phyloP scores from a whole-genome alignment of 2,329 filamentous ascomycete species.

The Plenodomus biglobosus region DNA sequence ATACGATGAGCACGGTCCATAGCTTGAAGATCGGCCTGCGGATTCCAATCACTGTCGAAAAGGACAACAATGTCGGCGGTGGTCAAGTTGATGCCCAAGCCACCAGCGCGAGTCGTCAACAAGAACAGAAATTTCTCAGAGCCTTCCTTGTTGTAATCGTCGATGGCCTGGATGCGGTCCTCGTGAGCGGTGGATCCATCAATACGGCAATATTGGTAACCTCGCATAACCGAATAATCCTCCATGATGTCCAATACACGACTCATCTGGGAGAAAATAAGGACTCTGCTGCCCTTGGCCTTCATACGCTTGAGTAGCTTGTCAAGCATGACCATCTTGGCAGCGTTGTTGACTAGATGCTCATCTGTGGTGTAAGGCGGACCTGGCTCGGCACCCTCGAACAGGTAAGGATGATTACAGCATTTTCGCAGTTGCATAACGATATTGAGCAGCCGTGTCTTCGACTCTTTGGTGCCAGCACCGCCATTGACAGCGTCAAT shows the following conservation, averaged over 20 bases:
- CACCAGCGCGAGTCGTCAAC: slow-evolving; percentile 91
- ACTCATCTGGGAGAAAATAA: slow-evolving; percentile 99
- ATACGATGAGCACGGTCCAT: slow-evolving; percentile 99
- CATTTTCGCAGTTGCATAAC: slow-evolving; percentile 99
- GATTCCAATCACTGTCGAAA: slow-evolving; percentile 98
- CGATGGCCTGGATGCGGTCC: slow-evolving; percentile 94
- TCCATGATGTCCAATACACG: slow-evolving; percentile 94
- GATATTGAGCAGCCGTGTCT: slow-evolving; percentile 94
- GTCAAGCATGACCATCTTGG: slow-evolving; percentile 97
- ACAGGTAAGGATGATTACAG: slow-evolving; percentile 97
- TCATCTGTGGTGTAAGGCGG: slow-evolving; percentile 98
- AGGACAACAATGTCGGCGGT: slow-evolving; percentile 93
- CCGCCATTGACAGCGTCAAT: slow-evolving; percentile 98
- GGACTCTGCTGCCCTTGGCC: slow-evolving; percentile 85
- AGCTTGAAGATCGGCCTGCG: slow-evolving; percentile 94
- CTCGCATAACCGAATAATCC: slow-evolving; percentile 95
- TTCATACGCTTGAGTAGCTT: slow-evolving; percentile 83
- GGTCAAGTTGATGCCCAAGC: slow-evolving; percentile 94
- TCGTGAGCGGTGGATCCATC: slow-evolving; percentile 96
- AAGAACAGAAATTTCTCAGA: slow-evolving; percentile 91
- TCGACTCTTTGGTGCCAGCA: slow-evolving; percentile 93
- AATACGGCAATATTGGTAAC: slow-evolving; percentile 95
- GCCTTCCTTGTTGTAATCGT: slow-evolving; percentile 94
- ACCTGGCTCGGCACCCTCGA: slow-evolving; percentile 94
- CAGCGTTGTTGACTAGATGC: slow-evolving; percentile 88